phyloP scores from a whole-genome alignment of 176 grass and related monocot genomes.

The Rhynchospora pubera region DNA sequence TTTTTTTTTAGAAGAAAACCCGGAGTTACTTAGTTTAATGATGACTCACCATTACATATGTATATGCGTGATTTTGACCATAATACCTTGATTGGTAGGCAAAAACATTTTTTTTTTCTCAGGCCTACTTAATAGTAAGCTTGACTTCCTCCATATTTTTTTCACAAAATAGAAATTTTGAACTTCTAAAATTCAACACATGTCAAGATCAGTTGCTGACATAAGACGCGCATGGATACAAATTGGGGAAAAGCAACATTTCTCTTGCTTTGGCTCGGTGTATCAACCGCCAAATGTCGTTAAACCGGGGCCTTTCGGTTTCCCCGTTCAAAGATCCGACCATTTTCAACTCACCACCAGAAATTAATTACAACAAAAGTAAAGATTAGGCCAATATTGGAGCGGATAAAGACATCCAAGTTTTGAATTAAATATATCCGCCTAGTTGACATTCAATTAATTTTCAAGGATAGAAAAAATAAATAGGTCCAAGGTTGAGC shows the following conservation, averaged over 20 bases:
- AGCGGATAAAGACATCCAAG: constrained; percentile 10
- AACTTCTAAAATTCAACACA: neutral
- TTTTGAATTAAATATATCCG: constrained; percentile 15
- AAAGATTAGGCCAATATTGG: constrained; percentile 13
- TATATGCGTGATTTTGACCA: no score
- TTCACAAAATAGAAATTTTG: neutral
- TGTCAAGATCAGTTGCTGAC: neutral
- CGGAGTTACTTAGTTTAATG: no score
- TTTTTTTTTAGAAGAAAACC: no score
- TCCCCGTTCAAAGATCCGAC: neutral
- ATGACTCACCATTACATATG: no score
- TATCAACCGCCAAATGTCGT: constrained; percentile 11
- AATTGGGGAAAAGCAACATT: neutral
- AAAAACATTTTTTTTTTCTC: neutral
- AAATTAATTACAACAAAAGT: neutral
- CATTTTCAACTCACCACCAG: neutral
- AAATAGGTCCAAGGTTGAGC: constrained; percentile 16
- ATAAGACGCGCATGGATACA: neutral
- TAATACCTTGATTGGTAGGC: no score
- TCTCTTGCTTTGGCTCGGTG: neutral
- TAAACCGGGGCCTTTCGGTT: neutral
- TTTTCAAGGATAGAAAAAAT: neutral
- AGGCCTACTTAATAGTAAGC: neutral
- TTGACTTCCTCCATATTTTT: neutral
- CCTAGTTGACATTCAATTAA: constrained; percentile 19